Evolutionary conservation across 306 rosid species (phyloP).

Genomic region (Amphicarpaea edgeworthii): DNA sequence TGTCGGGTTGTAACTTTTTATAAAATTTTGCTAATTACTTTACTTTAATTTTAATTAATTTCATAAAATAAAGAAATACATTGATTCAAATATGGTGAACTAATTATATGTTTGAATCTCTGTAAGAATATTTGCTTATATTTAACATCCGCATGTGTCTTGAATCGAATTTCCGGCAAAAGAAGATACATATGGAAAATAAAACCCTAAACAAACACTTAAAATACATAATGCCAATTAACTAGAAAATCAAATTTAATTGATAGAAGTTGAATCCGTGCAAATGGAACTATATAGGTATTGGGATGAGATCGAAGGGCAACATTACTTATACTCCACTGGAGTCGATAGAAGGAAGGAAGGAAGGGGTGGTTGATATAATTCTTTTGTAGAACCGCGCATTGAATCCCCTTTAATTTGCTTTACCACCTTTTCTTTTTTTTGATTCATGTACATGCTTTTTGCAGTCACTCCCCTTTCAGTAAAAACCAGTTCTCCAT

Average conservation of each 20-base stretch:
- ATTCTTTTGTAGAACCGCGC: conserved; percentile 47
- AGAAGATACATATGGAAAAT: too few relatives aligned
- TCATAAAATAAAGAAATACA: background rate
- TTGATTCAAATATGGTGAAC: background rate
- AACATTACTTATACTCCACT: background rate
- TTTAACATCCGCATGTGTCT: too few relatives aligned
- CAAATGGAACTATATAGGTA: background rate
- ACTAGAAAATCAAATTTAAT: background rate
- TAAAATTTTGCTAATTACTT: background rate
- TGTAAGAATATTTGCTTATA: too few relatives aligned
- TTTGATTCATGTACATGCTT: conserved; percentile 43
- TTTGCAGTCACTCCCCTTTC: conserved; percentile 52
- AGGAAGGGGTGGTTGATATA: conserved; percentile 19
- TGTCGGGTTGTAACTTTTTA: background rate
- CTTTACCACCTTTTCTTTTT: conserved; percentile 37
- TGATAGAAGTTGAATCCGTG: background rate
- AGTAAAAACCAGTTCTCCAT: conserved; percentile 45
- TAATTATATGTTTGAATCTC: too few relatives aligned
- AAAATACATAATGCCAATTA: background rate
- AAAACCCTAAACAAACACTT: background rate
- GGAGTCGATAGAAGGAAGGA: conserved; percentile 36
- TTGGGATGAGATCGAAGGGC: background rate
- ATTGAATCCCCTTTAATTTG: conserved; percentile 36
- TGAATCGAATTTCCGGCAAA: too few relatives aligned
- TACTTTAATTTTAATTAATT: background rate